Evolutionary conservation across 1,284 basidiomycete species (phyloP).

Genomic region (Ustilago loliicola): DNA sequence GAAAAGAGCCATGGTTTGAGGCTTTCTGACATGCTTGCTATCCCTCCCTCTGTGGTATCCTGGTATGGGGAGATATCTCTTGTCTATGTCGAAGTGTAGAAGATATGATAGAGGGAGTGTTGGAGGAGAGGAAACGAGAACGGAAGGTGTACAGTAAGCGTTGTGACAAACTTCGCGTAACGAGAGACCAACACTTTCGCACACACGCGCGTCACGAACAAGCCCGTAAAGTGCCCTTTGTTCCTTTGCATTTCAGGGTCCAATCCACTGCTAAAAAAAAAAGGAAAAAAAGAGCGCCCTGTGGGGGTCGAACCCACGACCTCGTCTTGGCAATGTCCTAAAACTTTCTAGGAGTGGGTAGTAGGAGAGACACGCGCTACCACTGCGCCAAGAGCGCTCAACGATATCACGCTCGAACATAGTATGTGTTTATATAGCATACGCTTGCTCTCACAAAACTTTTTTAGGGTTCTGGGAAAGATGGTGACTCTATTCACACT

Average conservation of each 20-base stretch:
- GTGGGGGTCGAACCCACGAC: constrained; percentile 56
- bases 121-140: not conserved
- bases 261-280: constrained; percentile 4
- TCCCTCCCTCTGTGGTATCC: too few species aligned
- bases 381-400: constrained; percentile 50
- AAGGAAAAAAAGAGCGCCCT: constrained; percentile 32
- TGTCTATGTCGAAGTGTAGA: not conserved
- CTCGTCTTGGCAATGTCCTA: constrained; percentile 34
- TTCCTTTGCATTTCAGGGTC: constrained; percentile 14
- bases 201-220: constrained; percentile 1
- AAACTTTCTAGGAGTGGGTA: not conserved
- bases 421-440: not conserved
- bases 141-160: not conserved
- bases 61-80: not conserved
- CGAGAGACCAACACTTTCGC: constrained; percentile 11
- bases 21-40: constrained; percentile 40
- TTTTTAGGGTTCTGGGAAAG: not conserved
- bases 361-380: constrained; percentile 56
- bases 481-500: not conserved
- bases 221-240: constrained; percentile 10
- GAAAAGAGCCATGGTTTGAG: constrained; percentile 39
- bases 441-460: not conserved
- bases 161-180: not conserved
- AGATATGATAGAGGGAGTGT: not conserved
- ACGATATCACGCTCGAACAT: not conserved